Conservation (phyloP, 345 rosid genomes). For the Dipteronia sinensis region DNA sequence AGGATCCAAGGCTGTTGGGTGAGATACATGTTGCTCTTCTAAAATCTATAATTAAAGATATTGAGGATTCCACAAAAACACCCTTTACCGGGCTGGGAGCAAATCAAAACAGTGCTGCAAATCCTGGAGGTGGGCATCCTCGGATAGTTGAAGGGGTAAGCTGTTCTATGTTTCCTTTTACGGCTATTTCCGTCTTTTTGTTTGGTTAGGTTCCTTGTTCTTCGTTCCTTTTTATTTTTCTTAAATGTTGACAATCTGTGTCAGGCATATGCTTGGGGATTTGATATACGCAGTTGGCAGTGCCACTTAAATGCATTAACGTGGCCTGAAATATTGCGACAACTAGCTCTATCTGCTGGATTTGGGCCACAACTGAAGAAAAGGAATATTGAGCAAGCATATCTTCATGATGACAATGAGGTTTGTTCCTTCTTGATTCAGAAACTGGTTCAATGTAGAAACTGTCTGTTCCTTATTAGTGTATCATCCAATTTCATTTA, state of each 20-base stretch:
- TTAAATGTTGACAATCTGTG: constrained; percentile 6
- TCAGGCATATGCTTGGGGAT: constrained; percentile 96
- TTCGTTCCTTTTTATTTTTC: background rate
- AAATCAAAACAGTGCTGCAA: constrained; percentile 61
- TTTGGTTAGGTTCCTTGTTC: background rate
- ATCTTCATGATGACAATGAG: constrained; percentile 63
- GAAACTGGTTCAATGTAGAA: background rate
- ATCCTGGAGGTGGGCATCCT: constrained; percentile 89
- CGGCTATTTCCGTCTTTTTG: constrained; percentile 2
- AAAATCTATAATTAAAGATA: constrained; percentile 74
- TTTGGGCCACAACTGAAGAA: constrained; percentile 78
- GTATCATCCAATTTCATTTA: background rate
- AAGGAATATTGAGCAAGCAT: constrained; percentile 46
- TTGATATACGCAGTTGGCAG: constrained; percentile 80
- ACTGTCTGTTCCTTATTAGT: background rate
- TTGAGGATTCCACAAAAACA: constrained; percentile 73
- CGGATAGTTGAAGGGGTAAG: constrained; percentile 88
- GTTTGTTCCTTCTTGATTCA: constrained; percentile 32
- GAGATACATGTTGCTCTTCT: constrained; percentile 81
- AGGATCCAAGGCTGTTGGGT: constrained; percentile 84
- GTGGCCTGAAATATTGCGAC: constrained; percentile 94
- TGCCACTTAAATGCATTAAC: constrained; percentile 70
- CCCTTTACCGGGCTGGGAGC: constrained; percentile 59
- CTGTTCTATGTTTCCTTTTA: constrained; percentile 12
- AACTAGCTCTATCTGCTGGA: constrained; percentile 79